Base-by-base conservation (phyloP, 2,329 filamentous ascomycete genomes). In the Sphaerulina populicola region DNA sequence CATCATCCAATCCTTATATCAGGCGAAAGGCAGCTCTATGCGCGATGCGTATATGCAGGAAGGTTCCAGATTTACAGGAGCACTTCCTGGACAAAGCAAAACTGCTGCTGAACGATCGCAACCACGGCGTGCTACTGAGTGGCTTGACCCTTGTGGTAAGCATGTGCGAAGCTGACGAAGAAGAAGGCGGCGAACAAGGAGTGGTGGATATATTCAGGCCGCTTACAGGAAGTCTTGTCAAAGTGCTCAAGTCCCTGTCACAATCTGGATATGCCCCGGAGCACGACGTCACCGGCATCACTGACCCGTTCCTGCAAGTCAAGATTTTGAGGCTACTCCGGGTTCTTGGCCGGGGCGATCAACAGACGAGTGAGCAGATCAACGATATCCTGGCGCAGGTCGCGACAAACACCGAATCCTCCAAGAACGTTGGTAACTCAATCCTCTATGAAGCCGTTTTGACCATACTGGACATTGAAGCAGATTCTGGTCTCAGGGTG, bases 401-500 rank as follows among this genome's bases (percentile, higher is more conserved):
- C 49, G 93, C 93, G 47, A 97, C 91, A 36, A 98, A 98, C 70
- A 98, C 93, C 1, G 93, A 98, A 66, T 89, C 91, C 0, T 90
- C 90, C 27, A 98, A 98, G 75, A 98, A 98, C 60, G 93, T 98
- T 38, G 93, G 93, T 57, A 98, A 98, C 68, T 91, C 93, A 0
- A 98, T 98, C 62, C 77, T 98, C 6, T 98, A 98, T 72, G 93
- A 98, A 71, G 87, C 93, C 1, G 93, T 98, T 35, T 82, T 93
- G 39, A 98, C 93, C 0, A 98, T 98, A 60, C 81, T 98, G 44
- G 93, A 98, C 61, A 97, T 98, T 48, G 93, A 98, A 70, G 94
- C 93, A 18, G 94, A 98, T 66, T 95, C 93, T 8, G 91, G 93
- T 33, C 74, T 98, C 57, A 80, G 94, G 45, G 93, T 98, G 18